phyloP scores from a whole-genome alignment of 176 grass and related monocot species.

The Phragmites australis region DNA sequence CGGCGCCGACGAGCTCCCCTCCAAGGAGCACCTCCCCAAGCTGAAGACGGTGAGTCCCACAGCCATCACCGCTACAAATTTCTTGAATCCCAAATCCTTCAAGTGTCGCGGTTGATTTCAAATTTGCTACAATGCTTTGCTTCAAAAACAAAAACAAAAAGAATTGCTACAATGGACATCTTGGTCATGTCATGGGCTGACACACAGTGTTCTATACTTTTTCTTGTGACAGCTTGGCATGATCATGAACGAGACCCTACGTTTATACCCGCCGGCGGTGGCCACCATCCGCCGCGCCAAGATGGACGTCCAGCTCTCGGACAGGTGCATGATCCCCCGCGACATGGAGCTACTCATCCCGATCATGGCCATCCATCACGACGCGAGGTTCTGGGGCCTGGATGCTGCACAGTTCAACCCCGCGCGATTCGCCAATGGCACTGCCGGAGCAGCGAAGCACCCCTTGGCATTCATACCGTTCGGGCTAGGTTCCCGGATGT shows the following conservation, averaged over 20 bases:
- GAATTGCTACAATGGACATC: background rate
- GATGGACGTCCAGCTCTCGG: constrained; percentile 50
- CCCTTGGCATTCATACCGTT: constrained; percentile 69
- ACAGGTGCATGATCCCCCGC: constrained; percentile 53
- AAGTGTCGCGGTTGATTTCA: background rate
- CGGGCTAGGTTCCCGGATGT: constrained; percentile 70
- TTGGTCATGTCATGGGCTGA: background rate
- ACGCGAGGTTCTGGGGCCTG: constrained; percentile 47
- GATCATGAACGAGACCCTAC: constrained; percentile 75
- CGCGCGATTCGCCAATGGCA: constrained; percentile 42
- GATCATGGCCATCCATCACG: constrained; percentile 88
- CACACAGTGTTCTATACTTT: background rate
- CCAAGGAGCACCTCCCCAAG: constrained; percentile 73
- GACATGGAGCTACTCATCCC: constrained; percentile 76
- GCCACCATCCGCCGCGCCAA: constrained; percentile 80
- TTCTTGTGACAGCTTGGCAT: constrained; percentile 59
- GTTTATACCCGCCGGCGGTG: constrained; percentile 80
- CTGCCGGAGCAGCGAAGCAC: constrained; percentile 51
- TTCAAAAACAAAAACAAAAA: too few species aligned
- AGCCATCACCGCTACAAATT: background rate
- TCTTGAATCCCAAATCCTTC: background rate
- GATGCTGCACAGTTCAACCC: constrained; percentile 72
- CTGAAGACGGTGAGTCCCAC: constrained; percentile 61
- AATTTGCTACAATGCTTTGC: too few species aligned
- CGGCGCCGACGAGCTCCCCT: constrained; percentile 55